A percentile compares a stretch with the other conserved stretches of the same genome.
phyloP scores from a whole-genome alignment of 192 early-diverging fungal genomes.

The Haplosporangium gracile region DNA sequence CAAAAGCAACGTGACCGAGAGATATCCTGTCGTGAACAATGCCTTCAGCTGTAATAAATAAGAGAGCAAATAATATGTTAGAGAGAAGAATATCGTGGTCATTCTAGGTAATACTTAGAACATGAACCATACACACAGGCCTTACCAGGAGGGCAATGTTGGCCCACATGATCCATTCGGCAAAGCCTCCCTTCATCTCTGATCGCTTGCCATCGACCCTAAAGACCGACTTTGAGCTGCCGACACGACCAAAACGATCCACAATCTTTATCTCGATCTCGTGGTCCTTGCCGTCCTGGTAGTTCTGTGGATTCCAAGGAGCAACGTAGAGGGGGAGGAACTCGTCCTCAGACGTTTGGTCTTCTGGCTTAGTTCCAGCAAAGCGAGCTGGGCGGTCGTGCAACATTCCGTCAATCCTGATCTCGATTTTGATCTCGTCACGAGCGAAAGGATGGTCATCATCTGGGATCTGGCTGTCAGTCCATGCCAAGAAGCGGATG shows the following conservation, averaged over 20 bases:
- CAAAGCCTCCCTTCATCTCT: slow-evolving; percentile 74
- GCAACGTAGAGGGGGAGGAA: slow-evolving; percentile 80
- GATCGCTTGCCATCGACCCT: slow-evolving; percentile 72
- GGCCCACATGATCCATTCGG: slow-evolving; percentile 79
- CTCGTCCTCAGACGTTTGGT: slow-evolving; percentile 37
- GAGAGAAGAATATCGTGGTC: too few relatives aligned
- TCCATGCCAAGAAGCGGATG: slow-evolving; percentile 85
- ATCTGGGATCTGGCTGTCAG: slow-evolving; percentile 55
- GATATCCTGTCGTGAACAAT: slow-evolving; percentile 49
- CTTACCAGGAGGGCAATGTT: slow-evolving; percentile 70
- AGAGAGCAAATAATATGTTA: neutral
- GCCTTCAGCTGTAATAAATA: slow-evolving; percentile 29
- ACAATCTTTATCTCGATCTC: slow-evolving; percentile 69
- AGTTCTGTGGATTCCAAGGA: slow-evolving; percentile 78
- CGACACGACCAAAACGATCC: slow-evolving; percentile 67
- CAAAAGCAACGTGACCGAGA: slow-evolving; percentile 25
- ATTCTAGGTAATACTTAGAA: neutral
- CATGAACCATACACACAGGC: neutral
- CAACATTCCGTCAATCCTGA: slow-evolving; percentile 64
- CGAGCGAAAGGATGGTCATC: slow-evolving; percentile 30
- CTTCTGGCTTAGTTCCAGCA: slow-evolving; percentile 59
- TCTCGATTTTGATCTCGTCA: slow-evolving; percentile 56
- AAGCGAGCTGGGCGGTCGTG: slow-evolving; percentile 62
- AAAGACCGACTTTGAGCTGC: slow-evolving; percentile 68
- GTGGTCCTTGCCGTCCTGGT: slow-evolving; percentile 77